phyloP scores from a whole-genome alignment of 805 yeast species.

The Hanseniaspora clermontiae region DNA sequence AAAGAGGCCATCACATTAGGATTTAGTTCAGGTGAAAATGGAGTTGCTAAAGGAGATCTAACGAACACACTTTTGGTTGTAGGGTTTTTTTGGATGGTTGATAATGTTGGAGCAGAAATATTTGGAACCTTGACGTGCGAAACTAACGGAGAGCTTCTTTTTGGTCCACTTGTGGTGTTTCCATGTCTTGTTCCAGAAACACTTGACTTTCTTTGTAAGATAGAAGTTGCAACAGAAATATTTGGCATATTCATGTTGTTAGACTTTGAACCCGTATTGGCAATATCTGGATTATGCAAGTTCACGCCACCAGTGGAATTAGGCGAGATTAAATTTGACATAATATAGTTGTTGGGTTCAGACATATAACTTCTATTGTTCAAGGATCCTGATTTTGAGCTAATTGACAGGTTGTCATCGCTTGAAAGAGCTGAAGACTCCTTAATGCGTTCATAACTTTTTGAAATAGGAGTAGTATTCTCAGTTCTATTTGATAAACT shows the following conservation, averaged over 20 bases:
- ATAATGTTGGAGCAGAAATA: constrained; percentile 37
- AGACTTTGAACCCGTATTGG: neutral
- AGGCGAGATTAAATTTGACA: constrained; percentile 3
- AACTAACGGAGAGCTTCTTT: constrained; percentile 43
- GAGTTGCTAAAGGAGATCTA: constrained; percentile 46
- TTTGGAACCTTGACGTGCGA: neutral
- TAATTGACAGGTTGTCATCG: neutral
- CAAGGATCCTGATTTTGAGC: neutral
- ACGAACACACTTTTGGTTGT: constrained; percentile 22
- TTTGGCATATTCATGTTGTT: constrained; percentile 12
- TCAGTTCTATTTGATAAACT: neutral
- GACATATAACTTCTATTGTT: neutral
- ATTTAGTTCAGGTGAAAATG: constrained; percentile 30
- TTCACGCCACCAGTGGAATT: neutral
- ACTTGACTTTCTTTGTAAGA: constrained; percentile 20
- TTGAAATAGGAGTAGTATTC: neutral
- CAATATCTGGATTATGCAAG: neutral
- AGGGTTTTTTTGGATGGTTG: constrained; percentile 48
- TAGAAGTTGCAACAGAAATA: constrained; percentile 15
- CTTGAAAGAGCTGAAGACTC: neutral
- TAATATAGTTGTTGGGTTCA: neutral
- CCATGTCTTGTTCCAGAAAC: constrained; percentile 20
- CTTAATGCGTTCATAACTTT: neutral
- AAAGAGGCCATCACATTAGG: constrained; percentile 31
- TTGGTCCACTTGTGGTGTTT: constrained; percentile 31